These are phyloP conservation scores for Fistulinella prunicolor DNA, from an alignment of 768 basidiomycete species.

Conservation along the genomic window DNA sequence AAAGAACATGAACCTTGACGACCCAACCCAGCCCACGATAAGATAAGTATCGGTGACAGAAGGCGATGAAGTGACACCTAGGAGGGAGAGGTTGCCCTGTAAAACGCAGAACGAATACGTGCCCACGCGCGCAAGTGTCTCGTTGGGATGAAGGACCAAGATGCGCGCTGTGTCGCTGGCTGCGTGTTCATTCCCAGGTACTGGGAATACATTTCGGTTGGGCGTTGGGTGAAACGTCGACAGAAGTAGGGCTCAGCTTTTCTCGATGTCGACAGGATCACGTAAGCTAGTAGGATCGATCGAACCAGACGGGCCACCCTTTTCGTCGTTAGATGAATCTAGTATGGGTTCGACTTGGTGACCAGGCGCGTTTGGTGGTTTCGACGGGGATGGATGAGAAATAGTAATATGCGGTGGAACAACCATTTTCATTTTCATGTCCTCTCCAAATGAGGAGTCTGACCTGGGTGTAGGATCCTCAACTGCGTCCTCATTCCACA, in stretches of 20 bases:
- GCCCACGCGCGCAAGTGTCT: conserved; percentile 69
- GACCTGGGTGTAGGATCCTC: conserved; percentile 36
- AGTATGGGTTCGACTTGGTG: conserved; percentile 51
- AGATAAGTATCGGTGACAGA: conserved; percentile 67
- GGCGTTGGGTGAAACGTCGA: conserved; percentile 51
- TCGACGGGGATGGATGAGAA: conserved; percentile 13
- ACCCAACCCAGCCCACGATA: conserved; percentile 30
- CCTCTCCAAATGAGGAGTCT: conserved; percentile 27
- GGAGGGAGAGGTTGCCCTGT: conserved; percentile 55
- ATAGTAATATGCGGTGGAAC: conserved; percentile 10
- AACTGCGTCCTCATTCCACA: conserved; percentile 13
- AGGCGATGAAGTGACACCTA: conserved; percentile 49
- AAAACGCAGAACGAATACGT: conserved; percentile 59
- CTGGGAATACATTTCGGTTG: conserved; percentile 38
- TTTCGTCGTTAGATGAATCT: conserved; percentile 51
- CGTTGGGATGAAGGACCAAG: conserved; percentile 42
- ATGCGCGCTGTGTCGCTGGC: conserved; percentile 30
- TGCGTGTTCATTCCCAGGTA: conserved; percentile 1
- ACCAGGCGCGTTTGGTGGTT: conserved; percentile 46
- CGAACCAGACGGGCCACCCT: conserved; percentile 15
- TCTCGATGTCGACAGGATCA: neutral
- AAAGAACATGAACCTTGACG: conserved; percentile 11
- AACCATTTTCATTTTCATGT: conserved; percentile 17
- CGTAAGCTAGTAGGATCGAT: no score
- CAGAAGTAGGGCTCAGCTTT: conserved; percentile 26